Percentiles rank a stretch among this genome's conserved stretches.
phyloP scores from a whole-genome alignment of 2,329 filamentous ascomycete genomes.

The Leptographium lundbergii region DNA sequence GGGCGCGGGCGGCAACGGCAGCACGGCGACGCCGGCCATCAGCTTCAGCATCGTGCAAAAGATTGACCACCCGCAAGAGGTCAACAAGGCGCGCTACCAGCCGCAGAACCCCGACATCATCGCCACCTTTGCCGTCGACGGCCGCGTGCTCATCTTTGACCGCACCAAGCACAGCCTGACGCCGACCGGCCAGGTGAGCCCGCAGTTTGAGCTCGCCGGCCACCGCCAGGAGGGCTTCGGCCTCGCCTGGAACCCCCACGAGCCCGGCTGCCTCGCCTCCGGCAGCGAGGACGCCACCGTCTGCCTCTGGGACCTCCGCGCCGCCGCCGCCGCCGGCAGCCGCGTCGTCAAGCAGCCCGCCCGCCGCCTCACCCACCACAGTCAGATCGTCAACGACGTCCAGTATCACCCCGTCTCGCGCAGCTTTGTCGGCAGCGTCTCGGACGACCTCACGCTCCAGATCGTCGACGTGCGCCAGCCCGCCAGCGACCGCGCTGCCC shows the following conservation, averaged over 20 bases:
- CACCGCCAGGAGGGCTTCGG: conserved; percentile 87
- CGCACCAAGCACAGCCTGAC: conserved; percentile 81
- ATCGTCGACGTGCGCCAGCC: conserved; percentile 73
- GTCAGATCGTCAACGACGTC: conserved; percentile 88
- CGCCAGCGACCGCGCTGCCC: conserved; percentile 53
- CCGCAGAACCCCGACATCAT: conserved; percentile 96
- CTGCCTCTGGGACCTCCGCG: conserved; percentile 80
- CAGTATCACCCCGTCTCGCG: conserved; percentile 84
- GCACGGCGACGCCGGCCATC: conserved; percentile 39
- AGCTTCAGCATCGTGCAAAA: conserved; percentile 89
- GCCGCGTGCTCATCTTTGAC: conserved; percentile 85
- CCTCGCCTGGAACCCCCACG: conserved; percentile 81
- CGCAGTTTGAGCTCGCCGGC: conserved; percentile 74
- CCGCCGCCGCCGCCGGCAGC: conserved; percentile 42
- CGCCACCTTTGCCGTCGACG: conserved; percentile 81
- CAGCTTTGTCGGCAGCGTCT: conserved; percentile 81
- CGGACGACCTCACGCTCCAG: conserved; percentile 87
- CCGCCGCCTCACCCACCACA: conserved; percentile 75
- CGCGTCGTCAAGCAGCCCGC: conserved; percentile 59
- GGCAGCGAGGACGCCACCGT: conserved; percentile 90
- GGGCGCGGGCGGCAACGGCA: conserved; percentile 19
- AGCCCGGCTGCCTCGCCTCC: conserved; percentile 69
- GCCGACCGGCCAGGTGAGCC: conserved; percentile 61
- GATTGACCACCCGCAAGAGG: conserved; percentile 91
- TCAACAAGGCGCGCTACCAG: conserved; percentile 97